A percentile compares a stretch with the other conserved stretches of the same genome.
phyloP scores from a whole-genome alignment of 129 eudicot species.

The Centella asiatica region DNA sequence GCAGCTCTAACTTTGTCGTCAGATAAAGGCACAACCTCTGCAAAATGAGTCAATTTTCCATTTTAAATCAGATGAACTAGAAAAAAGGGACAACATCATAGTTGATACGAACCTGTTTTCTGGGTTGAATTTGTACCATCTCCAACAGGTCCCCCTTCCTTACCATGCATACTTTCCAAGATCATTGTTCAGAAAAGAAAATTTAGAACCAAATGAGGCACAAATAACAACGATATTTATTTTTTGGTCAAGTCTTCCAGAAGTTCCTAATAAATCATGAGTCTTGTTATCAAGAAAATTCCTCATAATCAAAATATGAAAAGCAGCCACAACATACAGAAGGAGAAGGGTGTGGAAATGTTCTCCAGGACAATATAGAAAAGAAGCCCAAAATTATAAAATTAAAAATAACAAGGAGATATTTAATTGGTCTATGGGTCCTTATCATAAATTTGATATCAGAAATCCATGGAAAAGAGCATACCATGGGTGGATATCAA shows the following conservation, averaged over 20 bases:
- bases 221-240: too few relatives aligned
- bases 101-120: constrained; percentile 39
- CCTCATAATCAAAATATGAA: not conserved
- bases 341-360: not conserved
- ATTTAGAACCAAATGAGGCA: not conserved
- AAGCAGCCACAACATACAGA: too few relatives aligned
- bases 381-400: not conserved
- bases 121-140: constrained; percentile 35
- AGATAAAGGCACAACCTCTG: constrained; percentile 39
- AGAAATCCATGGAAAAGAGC: not conserved
- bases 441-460: not conserved
- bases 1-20: constrained; percentile 66
- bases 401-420: not conserved
- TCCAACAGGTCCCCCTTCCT: constrained; percentile 28
- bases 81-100: constrained; percentile 10
- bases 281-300: too few relatives aligned
- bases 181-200: constrained; percentile 31
- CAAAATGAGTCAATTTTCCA: constrained; percentile 15
- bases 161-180: constrained; percentile 32
- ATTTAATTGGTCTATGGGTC: not conserved
- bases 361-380: not conserved
- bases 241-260: too few relatives aligned
- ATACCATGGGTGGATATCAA: too few relatives aligned
- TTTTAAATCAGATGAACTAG: not conserved
- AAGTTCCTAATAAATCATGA: too few relatives aligned